Percentiles rank a stretch among this genome's conserved stretches.
Evolutionary conservation across 2,329 filamentous ascomycete species (phyloP).

Genomic region (Xenosphaeropsis pyriputrescens): DNA sequence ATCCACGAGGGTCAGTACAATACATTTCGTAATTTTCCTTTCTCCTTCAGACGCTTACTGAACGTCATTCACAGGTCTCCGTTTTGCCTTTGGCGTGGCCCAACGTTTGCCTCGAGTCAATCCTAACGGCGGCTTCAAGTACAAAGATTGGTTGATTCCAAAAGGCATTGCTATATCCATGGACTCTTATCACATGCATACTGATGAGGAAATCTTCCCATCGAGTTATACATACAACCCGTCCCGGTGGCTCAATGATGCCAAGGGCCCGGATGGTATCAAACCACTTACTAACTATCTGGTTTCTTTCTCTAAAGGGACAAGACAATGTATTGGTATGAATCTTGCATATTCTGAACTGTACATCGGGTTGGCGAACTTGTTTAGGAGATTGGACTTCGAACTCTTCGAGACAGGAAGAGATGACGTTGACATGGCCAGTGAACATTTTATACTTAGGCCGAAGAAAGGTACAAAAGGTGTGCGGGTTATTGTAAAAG

Average conservation of each 20-base stretch:
- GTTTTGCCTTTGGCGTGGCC: slow-evolving; percentile 4
- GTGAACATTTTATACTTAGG: slow-evolving; percentile 7
- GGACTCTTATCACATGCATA: slow-evolving; percentile 4
- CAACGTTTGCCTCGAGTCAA: slow-evolving; percentile 2
- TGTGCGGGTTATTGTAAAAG: slow-evolving; percentile 4
- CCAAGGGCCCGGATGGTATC: slow-evolving; percentile 4
- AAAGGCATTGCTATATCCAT: slow-evolving; percentile 21
- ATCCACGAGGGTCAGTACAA: slow-evolving; percentile 9
- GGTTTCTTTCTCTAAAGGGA: slow-evolving; percentile 25
- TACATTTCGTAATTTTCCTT: slow-evolving; percentile 15
- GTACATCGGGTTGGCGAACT: slow-evolving; percentile 5
- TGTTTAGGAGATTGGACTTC: slow-evolving; percentile 7
- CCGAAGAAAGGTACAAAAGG: slow-evolving; percentile 4
- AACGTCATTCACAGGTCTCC: slow-evolving; percentile 7
- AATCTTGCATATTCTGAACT: slow-evolving; percentile 11
- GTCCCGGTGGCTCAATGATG: slow-evolving; percentile 24
- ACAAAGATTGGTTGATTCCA: slow-evolving; percentile 6
- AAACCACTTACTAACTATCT: slow-evolving; percentile 22
- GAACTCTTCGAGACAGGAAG: slow-evolving; percentile 7
- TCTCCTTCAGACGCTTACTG: slow-evolving; percentile 15
- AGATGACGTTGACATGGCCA: slow-evolving; percentile 7
- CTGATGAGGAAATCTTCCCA: slow-evolving; percentile 22
- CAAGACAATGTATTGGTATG: slow-evolving; percentile 24
- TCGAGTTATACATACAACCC: slow-evolving; percentile 23
- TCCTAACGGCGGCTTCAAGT: background rate